phyloP scores from a whole-genome alignment of 495 filamentous ascomycete genomes.

The Hypoxylon crocopeplum region DNA sequence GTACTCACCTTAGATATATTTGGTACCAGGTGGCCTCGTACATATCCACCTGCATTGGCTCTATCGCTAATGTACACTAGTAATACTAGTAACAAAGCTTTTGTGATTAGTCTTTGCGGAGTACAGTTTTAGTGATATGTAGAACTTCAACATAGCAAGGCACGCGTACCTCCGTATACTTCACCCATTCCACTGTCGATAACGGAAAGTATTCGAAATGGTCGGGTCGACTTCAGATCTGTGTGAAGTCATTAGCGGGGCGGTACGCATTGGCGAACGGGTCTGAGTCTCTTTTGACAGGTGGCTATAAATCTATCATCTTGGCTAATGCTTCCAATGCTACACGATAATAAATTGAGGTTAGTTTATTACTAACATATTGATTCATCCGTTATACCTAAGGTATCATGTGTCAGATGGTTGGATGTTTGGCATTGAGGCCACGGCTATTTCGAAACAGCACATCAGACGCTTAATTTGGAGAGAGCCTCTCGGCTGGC shows the following conservation, averaged over 20 bases:
- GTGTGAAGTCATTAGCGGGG: slow-evolving; percentile 14
- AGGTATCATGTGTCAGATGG: slow-evolving; percentile 22
- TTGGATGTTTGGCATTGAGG: slow-evolving; percentile 27
- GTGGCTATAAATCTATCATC: slow-evolving; percentile 9
- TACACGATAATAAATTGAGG: slow-evolving; percentile 15
- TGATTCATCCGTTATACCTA: background rate
- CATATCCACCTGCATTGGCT: slow-evolving; percentile 7
- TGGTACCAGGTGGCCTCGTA: slow-evolving; percentile 10
- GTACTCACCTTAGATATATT: slow-evolving; percentile 11
- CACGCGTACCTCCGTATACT: too few species aligned
- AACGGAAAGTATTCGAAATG: too few species aligned
- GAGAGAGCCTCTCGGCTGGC: slow-evolving; percentile 9
- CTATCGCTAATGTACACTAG: slow-evolving; percentile 19
- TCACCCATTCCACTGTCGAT: too few species aligned
- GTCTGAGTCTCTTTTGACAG: slow-evolving; percentile 11
- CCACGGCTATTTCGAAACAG: slow-evolving; percentile 28
- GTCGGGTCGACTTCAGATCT: slow-evolving; percentile 23
- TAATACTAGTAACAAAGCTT: slow-evolving; percentile 12
- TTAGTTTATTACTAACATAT: slow-evolving; percentile 18
- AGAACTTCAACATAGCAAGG: too few species aligned
- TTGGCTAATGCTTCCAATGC: slow-evolving; percentile 28
- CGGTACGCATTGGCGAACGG: slow-evolving; percentile 22
- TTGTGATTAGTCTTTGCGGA: slow-evolving; percentile 19
- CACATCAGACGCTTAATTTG: slow-evolving; percentile 32
- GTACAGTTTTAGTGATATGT: too few species aligned